Percentiles rank a stretch among this genome's conserved stretches.
phyloP scores from a whole-genome alignment of 305 asterid species.

The Salvia sclarea region DNA sequence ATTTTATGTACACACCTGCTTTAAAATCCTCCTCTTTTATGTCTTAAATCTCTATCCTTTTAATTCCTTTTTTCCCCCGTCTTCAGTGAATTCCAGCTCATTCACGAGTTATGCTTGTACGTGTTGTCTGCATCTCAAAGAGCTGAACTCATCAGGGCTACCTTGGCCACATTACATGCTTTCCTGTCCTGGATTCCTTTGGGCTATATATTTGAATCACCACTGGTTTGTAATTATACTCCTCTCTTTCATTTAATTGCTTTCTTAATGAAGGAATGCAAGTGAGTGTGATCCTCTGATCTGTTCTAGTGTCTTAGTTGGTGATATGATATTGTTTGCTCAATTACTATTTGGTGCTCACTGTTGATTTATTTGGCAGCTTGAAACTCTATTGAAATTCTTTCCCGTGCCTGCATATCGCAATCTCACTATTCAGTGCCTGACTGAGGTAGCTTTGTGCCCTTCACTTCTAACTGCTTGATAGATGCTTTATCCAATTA shows the following conservation, averaged over 20 bases:
- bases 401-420: constrained; percentile 85
- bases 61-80: constrained; percentile 15
- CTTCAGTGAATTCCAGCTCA: constrained; percentile 93
- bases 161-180: constrained; percentile 91
- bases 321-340: constrained; percentile 8
- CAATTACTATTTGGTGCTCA: constrained; percentile 21
- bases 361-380: constrained; percentile 53
- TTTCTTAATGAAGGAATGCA: constrained; percentile 22
- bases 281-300: constrained; percentile 27
- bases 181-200: constrained; percentile 98
- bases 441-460: constrained; percentile 68
- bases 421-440: constrained; percentile 88
- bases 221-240: constrained; percentile 65
- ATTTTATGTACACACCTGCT: constrained; percentile 2
- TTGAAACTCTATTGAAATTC: constrained; percentile 77
- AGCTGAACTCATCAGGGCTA: constrained; percentile 94
- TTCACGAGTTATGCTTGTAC: constrained; percentile 92
- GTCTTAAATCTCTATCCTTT: constrained; percentile 1
- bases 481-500: constrained; percentile 15
- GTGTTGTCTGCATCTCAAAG: constrained; percentile 93
- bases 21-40: neutral
- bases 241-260: constrained; percentile 29
- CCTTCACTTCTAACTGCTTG: constrained; percentile 15
- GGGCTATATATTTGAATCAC: constrained; percentile 94
- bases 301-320: constrained; percentile 16